These are phyloP conservation scores for Globisporangium canariense DNA, from an alignment of 352 stramenopile genomes.

Conservation along the genomic window DNA sequence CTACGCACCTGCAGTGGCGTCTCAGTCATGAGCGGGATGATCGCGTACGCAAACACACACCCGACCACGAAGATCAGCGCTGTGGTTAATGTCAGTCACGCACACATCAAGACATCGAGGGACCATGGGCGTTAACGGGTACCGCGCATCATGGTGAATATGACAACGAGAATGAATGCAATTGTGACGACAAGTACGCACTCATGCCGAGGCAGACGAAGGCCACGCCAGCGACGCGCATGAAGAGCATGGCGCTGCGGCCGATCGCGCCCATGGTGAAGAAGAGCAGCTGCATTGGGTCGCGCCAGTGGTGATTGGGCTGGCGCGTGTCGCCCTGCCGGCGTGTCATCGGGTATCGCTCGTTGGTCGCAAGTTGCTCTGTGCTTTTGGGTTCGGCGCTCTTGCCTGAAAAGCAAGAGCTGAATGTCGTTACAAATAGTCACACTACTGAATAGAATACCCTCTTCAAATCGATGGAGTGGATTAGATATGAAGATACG, in stretches of 20 bases:
- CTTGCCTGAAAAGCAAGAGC: slow-evolving; percentile 13
- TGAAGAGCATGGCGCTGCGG: slow-evolving; percentile 37
- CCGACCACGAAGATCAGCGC: slow-evolving; percentile 41
- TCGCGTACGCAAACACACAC: slow-evolving; percentile 42
- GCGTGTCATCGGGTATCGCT: background rate
- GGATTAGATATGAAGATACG: no score
- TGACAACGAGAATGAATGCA: background rate
- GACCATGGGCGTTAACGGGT: background rate
- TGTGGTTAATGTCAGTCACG: slow-evolving; percentile 5
- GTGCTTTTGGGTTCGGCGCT: background rate
- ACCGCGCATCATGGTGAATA: background rate
- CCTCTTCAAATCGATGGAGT: background rate
- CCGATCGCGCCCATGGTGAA: slow-evolving; percentile 27
- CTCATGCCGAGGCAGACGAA: slow-evolving; percentile 47
- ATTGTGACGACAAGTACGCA: slow-evolving; percentile 13
- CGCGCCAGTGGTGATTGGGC: slow-evolving; percentile 34
- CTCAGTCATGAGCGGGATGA: slow-evolving; percentile 49
- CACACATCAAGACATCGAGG: background rate
- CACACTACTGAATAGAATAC: slow-evolving; percentile 11
- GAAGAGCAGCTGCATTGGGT: slow-evolving; percentile 52
- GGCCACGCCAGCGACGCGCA: slow-evolving; percentile 37
- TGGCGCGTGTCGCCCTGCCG: slow-evolving; percentile 16
- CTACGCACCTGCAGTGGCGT: slow-evolving; percentile 28
- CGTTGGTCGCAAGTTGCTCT: no score
- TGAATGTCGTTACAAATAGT: no score